Conservation (phyloP, 1,139 yeast species). For the Geotrichum klebahnii region DNA sequence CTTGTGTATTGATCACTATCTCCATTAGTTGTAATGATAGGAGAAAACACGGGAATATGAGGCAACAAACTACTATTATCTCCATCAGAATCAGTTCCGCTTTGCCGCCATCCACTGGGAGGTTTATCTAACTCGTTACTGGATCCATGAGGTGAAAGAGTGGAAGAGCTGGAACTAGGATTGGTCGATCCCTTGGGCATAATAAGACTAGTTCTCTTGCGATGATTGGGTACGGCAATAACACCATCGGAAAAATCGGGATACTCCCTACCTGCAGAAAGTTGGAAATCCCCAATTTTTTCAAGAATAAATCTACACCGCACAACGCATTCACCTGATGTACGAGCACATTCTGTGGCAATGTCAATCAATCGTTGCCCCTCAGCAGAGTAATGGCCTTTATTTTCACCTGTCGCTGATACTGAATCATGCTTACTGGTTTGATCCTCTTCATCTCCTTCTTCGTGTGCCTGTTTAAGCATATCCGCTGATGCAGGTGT, state of each 20-base stretch:
- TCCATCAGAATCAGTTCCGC: background rate
- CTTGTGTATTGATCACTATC: background rate
- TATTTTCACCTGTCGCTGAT: background rate
- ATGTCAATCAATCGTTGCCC: constrained; percentile 23
- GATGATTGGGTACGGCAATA: constrained; percentile 32
- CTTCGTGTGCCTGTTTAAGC: constrained; percentile 12
- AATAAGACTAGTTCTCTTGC: constrained; percentile 13
- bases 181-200: constrained; percentile 4
- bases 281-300: constrained; percentile 66
- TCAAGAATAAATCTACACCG: constrained; percentile 49
- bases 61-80: background rate
- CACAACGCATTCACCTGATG: constrained; percentile 42
- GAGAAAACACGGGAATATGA: constrained; percentile 3
- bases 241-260: constrained; percentile 73
- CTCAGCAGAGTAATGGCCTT: constrained; percentile 7
- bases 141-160: background rate
- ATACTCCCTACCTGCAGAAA: constrained; percentile 61
- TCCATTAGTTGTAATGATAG: background rate
- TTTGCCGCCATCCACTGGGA: background rate
- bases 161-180: background rate
- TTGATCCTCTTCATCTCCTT: constrained; percentile 21
- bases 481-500: constrained; percentile 16
- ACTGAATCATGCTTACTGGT: constrained; percentile 1
- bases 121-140: background rate
- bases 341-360: constrained; percentile 37